Evolutionary conservation across 441 rosid genomes (phyloP), one percentile per base, ranked within the genome.

Genomic region (Populus trichocarpa): DNA sequence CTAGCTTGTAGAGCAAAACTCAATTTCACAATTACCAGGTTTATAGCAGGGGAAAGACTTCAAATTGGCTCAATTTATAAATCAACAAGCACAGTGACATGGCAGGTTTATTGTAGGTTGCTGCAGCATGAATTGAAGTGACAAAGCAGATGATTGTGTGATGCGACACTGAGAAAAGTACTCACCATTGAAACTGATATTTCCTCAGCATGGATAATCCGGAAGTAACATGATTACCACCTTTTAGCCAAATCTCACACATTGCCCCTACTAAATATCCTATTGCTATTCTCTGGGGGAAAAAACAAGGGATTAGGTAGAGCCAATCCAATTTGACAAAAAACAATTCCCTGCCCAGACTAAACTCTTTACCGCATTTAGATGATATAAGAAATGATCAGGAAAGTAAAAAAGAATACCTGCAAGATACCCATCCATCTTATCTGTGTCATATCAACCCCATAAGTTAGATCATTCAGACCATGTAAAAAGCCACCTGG

Each of bases 401-500:
- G 26, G 23, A 61, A 77, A 67, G 67, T 59, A 10, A 36, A 42
- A 73, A 63, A 33, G 77, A 68, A 20, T 80, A 92, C 98, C 96
- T 94, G 97, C 79, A 94, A 76, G 83, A 93, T 84, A 46, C 98
- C 98, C 91, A 89, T 89, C 78, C 86, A 75, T 83, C 98, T 90
- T 74, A 94, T 88, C 69, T 79, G 87, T 1, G 77, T 78, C 36
- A 87, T 80, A 83, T 93, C 87, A 69, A 90, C 87, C 75, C 98
- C 98, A 73, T 85, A 91, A 36, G 87, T 84, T 76, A 94, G 85
- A 77, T 83, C 82, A 65, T 86, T 89, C 69, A 91, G 16, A 38
- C 94, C 90, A 83, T 94, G 98, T 67, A 94, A 86, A 82, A 85
- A 93, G 67, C 98, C 97, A 71, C 98, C 98, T 94, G 85, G 30